Percentiles rank a stretch among this genome's conserved stretches.
Evolutionary conservation across 148 eudicot species (phyloP).

Genomic region (Mesembryanthemum crystallinum): DNA sequence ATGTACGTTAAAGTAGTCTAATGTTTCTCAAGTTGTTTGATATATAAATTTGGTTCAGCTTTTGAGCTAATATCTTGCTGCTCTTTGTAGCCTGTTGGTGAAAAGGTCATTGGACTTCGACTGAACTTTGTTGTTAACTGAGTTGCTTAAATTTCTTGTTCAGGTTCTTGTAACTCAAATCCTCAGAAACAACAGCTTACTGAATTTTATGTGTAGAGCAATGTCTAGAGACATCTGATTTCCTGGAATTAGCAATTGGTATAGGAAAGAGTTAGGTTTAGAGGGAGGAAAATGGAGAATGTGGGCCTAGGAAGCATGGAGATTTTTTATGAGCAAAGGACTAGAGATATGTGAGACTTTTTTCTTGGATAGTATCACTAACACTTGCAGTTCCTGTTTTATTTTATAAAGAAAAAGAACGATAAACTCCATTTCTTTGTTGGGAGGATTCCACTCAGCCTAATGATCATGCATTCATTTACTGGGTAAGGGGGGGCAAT

Average conservation of each 20-base stretch:
- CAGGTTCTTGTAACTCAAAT: conserved; percentile 5
- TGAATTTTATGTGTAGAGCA: neutral
- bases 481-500: too few relatives aligned
- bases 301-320: neutral
- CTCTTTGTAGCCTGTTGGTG: neutral
- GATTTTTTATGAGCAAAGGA: neutral
- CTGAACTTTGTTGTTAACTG: neutral
- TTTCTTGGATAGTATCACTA: neutral
- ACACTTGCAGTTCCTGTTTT: neutral
- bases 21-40: conserved; percentile 10
- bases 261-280: neutral
- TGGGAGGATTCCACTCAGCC: too few relatives aligned
- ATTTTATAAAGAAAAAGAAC: too few relatives aligned
- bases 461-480: too few relatives aligned
- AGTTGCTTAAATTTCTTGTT: neutral
- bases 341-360: neutral
- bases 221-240: neutral
- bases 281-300: neutral
- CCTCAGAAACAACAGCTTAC: neutral
- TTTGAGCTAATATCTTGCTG: neutral
- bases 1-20: conserved; percentile 33
- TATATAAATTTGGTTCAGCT: neutral
- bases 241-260: neutral
- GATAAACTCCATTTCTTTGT: too few relatives aligned
- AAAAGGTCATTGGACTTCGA: neutral